Evolutionary conservation across 2,329 filamentous ascomycete genomes (phyloP).

Genomic region (Nemania sp.): DNA sequence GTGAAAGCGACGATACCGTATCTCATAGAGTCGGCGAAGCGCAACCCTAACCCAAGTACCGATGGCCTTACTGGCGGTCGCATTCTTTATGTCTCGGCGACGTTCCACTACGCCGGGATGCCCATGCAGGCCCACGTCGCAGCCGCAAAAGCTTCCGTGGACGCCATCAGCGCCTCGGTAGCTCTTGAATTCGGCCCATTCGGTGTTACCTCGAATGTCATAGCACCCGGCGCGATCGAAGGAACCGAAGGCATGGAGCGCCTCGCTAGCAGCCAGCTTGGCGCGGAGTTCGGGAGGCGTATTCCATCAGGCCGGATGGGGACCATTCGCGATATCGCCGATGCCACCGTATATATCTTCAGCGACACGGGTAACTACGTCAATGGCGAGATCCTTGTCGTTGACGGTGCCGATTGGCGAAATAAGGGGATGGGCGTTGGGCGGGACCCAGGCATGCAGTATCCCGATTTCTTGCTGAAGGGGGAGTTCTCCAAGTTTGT

Average conservation of each 20-base stretch:
- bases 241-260: conserved; percentile 81
- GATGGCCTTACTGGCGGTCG: conserved; percentile 74
- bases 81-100: conserved; percentile 88
- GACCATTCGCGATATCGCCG: conserved; percentile 82
- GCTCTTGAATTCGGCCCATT: conserved; percentile 88
- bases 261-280: conserved; percentile 49
- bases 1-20: conserved; percentile 88
- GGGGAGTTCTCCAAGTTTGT: conserved; percentile 46
- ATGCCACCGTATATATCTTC: conserved; percentile 89
- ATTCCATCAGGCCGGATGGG: conserved; percentile 80
- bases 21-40: conserved; percentile 72
- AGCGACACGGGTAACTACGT: conserved; percentile 84
- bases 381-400: conserved; percentile 79
- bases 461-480: conserved; percentile 54
- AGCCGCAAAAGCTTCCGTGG: conserved; percentile 88
- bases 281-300: conserved; percentile 42
- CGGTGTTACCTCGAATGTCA: conserved; percentile 84
- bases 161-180: conserved; percentile 78
- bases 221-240: conserved; percentile 83
- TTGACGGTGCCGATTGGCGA: conserved; percentile 65
- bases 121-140: conserved; percentile 88
- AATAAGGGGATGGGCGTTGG: conserved; percentile 53
- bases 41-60: conserved; percentile 60
- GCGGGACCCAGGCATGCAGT: conserved; percentile 51
- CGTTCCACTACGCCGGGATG: conserved; percentile 86